Conservation (phyloP, 2,329 filamentous ascomycete species). For the Fusarium sulawesiense region DNA sequence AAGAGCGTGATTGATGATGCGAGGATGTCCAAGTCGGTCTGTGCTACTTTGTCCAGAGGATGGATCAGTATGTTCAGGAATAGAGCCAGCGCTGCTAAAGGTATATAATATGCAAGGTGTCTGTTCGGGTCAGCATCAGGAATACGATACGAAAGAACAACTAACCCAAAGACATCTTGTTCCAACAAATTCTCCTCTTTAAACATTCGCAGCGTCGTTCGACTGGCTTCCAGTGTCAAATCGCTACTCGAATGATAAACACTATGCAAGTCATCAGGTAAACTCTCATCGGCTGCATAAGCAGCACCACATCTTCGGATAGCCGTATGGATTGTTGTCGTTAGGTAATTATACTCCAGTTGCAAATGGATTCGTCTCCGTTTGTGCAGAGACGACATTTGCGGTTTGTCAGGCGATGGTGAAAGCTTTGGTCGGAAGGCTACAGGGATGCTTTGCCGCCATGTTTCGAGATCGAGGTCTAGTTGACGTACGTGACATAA, state of each 20-base stretch:
- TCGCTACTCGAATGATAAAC: conserved; percentile 16
- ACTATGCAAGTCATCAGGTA: background rate
- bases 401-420: background rate
- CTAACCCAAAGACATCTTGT: background rate
- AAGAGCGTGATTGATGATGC: background rate
- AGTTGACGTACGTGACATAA: background rate
- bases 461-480: conserved; percentile 1
- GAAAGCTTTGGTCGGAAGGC: background rate
- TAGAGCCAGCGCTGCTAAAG: background rate
- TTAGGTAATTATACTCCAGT: background rate
- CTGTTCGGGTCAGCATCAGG: background rate
- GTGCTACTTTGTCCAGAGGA: background rate
- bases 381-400: background rate
- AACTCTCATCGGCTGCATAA: background rate
- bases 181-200: background rate
- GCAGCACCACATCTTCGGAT: background rate
- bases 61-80: conserved; percentile 4
- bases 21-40: background rate
- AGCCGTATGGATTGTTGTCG: background rate
- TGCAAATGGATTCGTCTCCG: background rate
- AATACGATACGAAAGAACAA: too few relatives aligned
- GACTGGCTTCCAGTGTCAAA: background rate
- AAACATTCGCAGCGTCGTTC: background rate
- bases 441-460: background rate
- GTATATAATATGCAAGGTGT: background rate